Evolutionary conservation across 139 green algal species (phyloP).

Genomic region (Raphidocelis subcapitata): DNA sequence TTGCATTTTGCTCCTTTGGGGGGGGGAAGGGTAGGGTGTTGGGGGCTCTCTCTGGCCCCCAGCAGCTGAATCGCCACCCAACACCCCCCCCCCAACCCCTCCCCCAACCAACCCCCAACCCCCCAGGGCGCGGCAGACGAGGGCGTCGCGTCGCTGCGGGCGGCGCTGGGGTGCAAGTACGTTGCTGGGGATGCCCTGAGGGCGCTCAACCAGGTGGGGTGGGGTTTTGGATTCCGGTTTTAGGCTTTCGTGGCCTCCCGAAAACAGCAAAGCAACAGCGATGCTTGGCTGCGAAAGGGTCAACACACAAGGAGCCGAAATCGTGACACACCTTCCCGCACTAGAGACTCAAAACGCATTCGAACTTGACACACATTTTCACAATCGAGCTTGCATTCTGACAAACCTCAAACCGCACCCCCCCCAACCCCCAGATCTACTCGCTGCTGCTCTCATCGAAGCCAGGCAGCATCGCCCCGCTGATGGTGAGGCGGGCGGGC

Average conservation of each 20-base stretch:
- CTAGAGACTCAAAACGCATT: background rate
- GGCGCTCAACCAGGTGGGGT: conserved; percentile 47
- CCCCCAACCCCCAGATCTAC: too few species aligned
- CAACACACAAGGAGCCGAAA: background rate
- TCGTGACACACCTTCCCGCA: background rate
- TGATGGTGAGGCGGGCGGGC: too few species aligned
- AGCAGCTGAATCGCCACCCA: too few species aligned
- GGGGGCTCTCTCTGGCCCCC: too few species aligned
- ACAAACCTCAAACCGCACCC: too few species aligned
- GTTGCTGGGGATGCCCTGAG: conserved; percentile 50
- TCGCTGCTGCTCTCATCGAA: too few species aligned
- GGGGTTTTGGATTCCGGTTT: conserved; percentile 6
- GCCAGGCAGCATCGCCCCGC: too few species aligned
- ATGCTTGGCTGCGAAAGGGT: background rate
- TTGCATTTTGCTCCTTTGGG: too few species aligned
- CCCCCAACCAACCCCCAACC: too few species aligned
- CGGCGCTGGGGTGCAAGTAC: conserved; percentile 66
- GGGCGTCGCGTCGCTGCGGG: conserved; percentile 52
- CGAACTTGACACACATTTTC: background rate
- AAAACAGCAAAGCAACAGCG: background rate
- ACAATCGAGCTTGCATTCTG: background rate
- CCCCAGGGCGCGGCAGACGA: background rate
- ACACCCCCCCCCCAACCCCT: too few species aligned
- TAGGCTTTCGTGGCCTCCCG: background rate
- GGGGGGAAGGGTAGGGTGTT: too few species aligned